Evolutionary conservation across 495 filamentous ascomycete genomes (phyloP).

Genomic region (Tuber calosporum): DNA sequence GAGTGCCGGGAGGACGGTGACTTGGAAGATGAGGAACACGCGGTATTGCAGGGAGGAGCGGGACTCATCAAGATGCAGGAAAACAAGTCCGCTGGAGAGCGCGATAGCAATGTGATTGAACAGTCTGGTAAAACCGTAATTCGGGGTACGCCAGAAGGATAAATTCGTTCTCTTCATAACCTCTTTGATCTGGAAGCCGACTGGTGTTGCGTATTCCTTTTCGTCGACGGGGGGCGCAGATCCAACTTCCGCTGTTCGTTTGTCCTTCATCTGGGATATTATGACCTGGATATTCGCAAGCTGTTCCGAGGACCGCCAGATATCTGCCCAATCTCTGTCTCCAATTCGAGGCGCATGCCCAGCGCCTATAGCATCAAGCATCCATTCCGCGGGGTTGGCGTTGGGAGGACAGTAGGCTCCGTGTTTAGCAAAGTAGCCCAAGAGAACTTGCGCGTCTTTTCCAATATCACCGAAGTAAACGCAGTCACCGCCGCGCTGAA

Average conservation of each 20-base stretch:
- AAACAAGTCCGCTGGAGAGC: slow-evolving; percentile 66
- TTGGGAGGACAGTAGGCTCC: slow-evolving; percentile 46
- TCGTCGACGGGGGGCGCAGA: slow-evolving; percentile 45
- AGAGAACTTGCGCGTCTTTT: slow-evolving; percentile 45
- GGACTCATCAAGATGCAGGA: slow-evolving; percentile 60
- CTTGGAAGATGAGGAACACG: slow-evolving; percentile 78
- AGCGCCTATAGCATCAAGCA: slow-evolving; percentile 80
- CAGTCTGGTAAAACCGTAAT: slow-evolving; percentile 70
- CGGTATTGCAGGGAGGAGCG: slow-evolving; percentile 65
- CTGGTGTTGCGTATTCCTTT: slow-evolving; percentile 67
- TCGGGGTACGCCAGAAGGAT: slow-evolving; percentile 65
- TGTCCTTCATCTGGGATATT: slow-evolving; percentile 60
- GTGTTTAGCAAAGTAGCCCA: slow-evolving; percentile 51
- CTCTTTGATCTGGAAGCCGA: slow-evolving; percentile 61
- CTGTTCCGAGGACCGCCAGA: slow-evolving; percentile 67
- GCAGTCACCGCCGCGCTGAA: slow-evolving; percentile 57
- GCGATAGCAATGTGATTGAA: slow-evolving; percentile 69
- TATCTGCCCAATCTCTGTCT: slow-evolving; percentile 70
- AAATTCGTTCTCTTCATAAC: slow-evolving; percentile 60
- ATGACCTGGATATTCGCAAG: slow-evolving; percentile 58
- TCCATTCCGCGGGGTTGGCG: slow-evolving; percentile 64
- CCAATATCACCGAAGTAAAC: slow-evolving; percentile 67
- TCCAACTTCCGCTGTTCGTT: slow-evolving; percentile 48
- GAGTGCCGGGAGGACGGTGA: slow-evolving; percentile 66
- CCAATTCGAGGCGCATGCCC: slow-evolving; percentile 65